Percentiles rank a stretch among this genome's conserved stretches.
These are phyloP conservation scores for Fusarium sacchari DNA, from an alignment of 2,329 filamentous ascomycete genomes.

Conservation along the genomic window DNA sequence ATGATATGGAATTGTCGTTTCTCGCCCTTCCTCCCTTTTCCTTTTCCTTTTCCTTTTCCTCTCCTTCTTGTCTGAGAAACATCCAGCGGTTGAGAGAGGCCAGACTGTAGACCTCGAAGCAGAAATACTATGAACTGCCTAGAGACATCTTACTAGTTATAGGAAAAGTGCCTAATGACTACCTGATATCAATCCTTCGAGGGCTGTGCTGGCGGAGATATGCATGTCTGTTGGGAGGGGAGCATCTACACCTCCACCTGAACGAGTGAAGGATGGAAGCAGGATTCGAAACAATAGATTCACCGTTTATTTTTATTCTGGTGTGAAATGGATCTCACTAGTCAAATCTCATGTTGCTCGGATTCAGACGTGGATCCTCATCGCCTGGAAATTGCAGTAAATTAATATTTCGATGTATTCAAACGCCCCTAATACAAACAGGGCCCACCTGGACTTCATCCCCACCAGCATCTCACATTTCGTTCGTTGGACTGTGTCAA, in stretches of 20 bases:
- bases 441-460: slow-evolving; percentile 23
- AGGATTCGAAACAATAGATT: slow-evolving; percentile 32
- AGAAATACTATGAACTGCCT: slow-evolving; percentile 10
- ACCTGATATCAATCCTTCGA: slow-evolving; percentile 8
- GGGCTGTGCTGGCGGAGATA: slow-evolving; percentile 33
- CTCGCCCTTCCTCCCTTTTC: slow-evolving; percentile 7
- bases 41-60: neutral
- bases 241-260: slow-evolving; percentile 3
- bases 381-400: slow-evolving; percentile 37
- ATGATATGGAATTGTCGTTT: slow-evolving; percentile 13
- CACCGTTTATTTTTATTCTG: slow-evolving; percentile 35
- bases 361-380: slow-evolving; percentile 28
- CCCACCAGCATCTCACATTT: slow-evolving; percentile 22
- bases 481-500: slow-evolving; percentile 21
- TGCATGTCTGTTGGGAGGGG: slow-evolving; percentile 6
- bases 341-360: neutral
- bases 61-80: neutral
- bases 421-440: slow-evolving; percentile 36
- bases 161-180: slow-evolving; percentile 5
- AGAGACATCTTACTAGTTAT: neutral
- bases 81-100: neutral
- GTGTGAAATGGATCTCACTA: slow-evolving; percentile 20
- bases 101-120: neutral
- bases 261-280: slow-evolving; percentile 18
- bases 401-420: slow-evolving; percentile 26